Conservation (phyloP, 345 rosid species). For the Rhodamnia argentea region DNA sequence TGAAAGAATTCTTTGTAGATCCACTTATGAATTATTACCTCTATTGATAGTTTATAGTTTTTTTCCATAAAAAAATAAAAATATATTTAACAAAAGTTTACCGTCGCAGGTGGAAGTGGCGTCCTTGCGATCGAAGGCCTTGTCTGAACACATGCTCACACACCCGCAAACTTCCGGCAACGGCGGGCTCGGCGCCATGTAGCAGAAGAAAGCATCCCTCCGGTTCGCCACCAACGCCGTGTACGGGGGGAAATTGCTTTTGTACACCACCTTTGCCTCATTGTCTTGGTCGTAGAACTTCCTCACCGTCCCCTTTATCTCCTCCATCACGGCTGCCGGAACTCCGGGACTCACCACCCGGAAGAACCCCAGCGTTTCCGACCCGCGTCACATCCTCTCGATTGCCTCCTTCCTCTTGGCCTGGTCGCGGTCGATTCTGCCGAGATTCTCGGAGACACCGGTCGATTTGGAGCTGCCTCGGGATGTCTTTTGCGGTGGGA, state of each 20-base stretch:
- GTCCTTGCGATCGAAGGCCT: too few relatives aligned
- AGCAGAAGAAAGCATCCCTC: conserved; percentile 26
- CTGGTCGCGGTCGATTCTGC: background rate
- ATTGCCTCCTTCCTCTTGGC: background rate
- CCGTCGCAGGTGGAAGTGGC: too few relatives aligned
- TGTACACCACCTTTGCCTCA: conserved; percentile 13
- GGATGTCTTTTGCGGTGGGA: background rate
- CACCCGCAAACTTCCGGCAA: too few relatives aligned
- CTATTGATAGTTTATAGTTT: too few relatives aligned
- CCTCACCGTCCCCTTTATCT: conserved; percentile 4
- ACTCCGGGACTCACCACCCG: conserved; percentile 27
- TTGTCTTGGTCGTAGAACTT: conserved; percentile 17
- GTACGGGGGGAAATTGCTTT: conserved; percentile 31
- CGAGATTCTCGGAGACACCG: too few relatives aligned
- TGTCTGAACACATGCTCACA: too few relatives aligned
- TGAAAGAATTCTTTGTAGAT: too few relatives aligned
- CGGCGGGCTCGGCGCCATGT: too few relatives aligned
- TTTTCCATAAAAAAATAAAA: too few relatives aligned
- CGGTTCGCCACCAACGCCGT: conserved; percentile 25
- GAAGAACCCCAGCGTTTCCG: conserved; percentile 15
- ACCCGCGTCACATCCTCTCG: conserved; percentile 4
- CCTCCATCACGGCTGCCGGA: conserved; percentile 1
- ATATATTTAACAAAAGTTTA: too few relatives aligned
- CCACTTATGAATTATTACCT: too few relatives aligned
- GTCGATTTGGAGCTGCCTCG: background rate